Base-by-base conservation (phyloP, 768 basidiomycete species). In the Tricholomella constricta region DNA sequence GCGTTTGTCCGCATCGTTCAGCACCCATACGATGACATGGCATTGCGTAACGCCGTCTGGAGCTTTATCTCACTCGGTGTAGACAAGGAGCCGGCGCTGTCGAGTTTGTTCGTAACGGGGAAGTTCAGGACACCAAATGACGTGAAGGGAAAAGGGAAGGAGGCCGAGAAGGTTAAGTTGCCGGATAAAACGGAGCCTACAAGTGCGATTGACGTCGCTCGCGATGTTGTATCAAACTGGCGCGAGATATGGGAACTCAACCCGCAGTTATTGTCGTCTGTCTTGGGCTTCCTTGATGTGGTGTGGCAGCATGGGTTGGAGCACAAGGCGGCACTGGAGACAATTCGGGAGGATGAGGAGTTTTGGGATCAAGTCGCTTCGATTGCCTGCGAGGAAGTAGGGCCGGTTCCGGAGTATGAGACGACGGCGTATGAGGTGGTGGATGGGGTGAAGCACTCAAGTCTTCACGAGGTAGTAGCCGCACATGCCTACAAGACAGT, bases 11-110 rank as follows among this genome's bases (percentile, higher is more conserved):
- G 83, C 19, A 87, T 92, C 31, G 74, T 89, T 6, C 82, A 85
- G 50, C 86, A 92, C 62, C 89, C 91, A 0, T 91, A 89, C 57
- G 88, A 92, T 26, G 91, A 93, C 37, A 74, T 85, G 17, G 64
- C 78, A 7, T 77, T 91, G 27, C 84, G 89, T 17, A 86, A 80
- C 45, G 81, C 88, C 0, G 83, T 91, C 5, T 98, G 95, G 94
- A 81, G 80, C 56, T 88, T 96, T 57, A 85, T 96, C 34, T 72
- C 89, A 0, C 76, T 91, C 15, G 86, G 90, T 1, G 83, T 95
- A 12, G 86, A 91, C 60, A 88, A 86, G 55, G 93, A 94, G 64
- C 93, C 95, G 1, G 92, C 94, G 0, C 75, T 96, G 4, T 85
- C 89, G 2, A 78, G 84, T 48, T 74, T 97, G 23, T 85, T 94